Percentiles rank a stretch among this genome's conserved stretches.
Conservation (phyloP, 2,329 filamentous ascomycete genomes). For the Microsporum canis region DNA sequence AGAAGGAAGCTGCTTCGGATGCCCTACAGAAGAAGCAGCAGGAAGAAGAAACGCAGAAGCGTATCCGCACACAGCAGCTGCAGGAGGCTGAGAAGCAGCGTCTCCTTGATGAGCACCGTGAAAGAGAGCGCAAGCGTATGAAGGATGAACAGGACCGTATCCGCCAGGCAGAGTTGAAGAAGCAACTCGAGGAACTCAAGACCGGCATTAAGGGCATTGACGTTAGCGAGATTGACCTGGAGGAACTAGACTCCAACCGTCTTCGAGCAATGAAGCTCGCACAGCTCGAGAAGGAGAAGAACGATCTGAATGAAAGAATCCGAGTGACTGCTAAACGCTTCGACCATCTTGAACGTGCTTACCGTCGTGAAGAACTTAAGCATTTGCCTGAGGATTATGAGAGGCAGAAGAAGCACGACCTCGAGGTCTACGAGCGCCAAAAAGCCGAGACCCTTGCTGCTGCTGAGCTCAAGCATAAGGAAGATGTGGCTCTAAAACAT, state of each 20-base stretch:
- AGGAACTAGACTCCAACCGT: constrained; percentile 76
- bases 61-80: constrained; percentile 72
- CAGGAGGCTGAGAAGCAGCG: constrained; percentile 83
- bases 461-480: constrained; percentile 77
- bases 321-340: constrained; percentile 89
- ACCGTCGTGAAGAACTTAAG: constrained; percentile 90
- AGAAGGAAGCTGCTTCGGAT: constrained; percentile 90
- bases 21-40: constrained; percentile 79
- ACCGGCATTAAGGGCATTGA: constrained; percentile 73
- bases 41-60: constrained; percentile 81
- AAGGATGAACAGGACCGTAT: constrained; percentile 82
- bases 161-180: constrained; percentile 85
- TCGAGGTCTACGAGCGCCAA: constrained; percentile 65
- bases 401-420: constrained; percentile 64
- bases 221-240: constrained; percentile 58
- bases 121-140: constrained; percentile 75
- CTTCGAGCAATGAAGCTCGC: constrained; percentile 91
- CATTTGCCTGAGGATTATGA: constrained; percentile 80
- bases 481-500: constrained; percentile 86
- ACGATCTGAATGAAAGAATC: constrained; percentile 81
- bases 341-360: constrained; percentile 92
- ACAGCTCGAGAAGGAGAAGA: constrained; percentile 96
- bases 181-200: constrained; percentile 83
- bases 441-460: constrained; percentile 70
- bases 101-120: constrained; percentile 81